Evolutionary conservation across 441 rosid genomes (phyloP).

Genomic region (Populus trichocarpa): DNA sequence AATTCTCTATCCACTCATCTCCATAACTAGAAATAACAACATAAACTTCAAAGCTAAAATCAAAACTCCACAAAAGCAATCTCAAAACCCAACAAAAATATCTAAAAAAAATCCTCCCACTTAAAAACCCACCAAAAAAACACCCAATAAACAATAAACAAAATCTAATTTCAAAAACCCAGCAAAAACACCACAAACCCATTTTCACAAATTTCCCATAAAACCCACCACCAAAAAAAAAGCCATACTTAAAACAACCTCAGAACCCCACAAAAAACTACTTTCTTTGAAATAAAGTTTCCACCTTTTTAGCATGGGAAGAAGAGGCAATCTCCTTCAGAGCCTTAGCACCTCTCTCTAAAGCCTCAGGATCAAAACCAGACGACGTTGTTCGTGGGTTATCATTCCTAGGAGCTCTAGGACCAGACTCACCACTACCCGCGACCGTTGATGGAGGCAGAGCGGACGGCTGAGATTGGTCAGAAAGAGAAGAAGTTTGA

Average conservation of each 20-base stretch:
- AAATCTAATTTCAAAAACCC: conserved; percentile 3
- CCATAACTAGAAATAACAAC: neutral
- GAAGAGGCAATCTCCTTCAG: conserved; percentile 66
- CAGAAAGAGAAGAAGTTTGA: conserved; percentile 19
- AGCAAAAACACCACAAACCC: neutral
- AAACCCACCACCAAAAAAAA: neutral
- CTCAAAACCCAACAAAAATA: neutral
- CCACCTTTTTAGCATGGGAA: conserved; percentile 75
- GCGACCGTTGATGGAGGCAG: conserved; percentile 20
- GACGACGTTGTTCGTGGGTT: conserved; percentile 85
- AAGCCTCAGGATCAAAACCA: conserved; percentile 91
- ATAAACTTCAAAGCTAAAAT: neutral
- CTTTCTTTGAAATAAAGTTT: neutral
- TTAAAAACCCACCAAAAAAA: neutral
- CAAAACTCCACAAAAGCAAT: neutral
- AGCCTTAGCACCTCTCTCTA: conserved; percentile 83
- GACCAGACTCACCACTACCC: conserved; percentile 32
- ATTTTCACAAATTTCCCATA: neutral
- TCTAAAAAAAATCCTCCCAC: neutral
- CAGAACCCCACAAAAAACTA: neutral
- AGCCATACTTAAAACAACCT: neutral
- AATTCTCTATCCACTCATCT: neutral
- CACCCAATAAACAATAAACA: neutral
- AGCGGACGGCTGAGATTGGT: conserved; percentile 32
- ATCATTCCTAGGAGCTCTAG: conserved; percentile 51